Evolutionary conservation across 805 yeast genomes (phyloP), one percentile per base, ranked within the genome.

Genomic region (Suhomyces canberraensis): DNA sequence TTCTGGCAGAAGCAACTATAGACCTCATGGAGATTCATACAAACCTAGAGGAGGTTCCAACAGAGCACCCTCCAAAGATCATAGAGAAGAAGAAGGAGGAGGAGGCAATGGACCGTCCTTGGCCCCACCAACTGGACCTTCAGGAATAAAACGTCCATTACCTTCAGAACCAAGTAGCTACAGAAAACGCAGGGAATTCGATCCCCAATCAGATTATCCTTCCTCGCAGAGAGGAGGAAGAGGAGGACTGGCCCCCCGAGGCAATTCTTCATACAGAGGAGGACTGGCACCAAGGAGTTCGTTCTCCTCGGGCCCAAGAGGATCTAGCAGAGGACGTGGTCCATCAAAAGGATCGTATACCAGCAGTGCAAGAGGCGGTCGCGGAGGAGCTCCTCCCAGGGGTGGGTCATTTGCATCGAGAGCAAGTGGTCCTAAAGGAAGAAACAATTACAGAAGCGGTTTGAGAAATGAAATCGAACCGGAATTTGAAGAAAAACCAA

Each of bases 1-100:
- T 26, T 44, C 41, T 26, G 58, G 52, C 32, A 36, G 59, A 31
- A 60, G 54, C 39, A 51, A 46, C 25, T 57, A 55, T 37, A 40
- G 52, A 28, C 41, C 53, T 13, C 42, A 40, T 5, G 39, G 36
- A 9, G 44, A 44, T 17, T 20, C 40, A 2, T 40, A 37, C 30
- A 38, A 37, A 25, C 42, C 36, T 9, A 26, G 33, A 8, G 24
- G 26, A 8, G 16, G 31, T 16, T 9, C 32, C 26, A 18, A 9
- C 11, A 15, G 19, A 8, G 8, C 31, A 14, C 3, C 15, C 16
- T 14, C 16, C 15, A 8, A 16, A 6, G 32, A 22, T n/a, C 13
- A 22, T 8, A 20, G 19, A 15, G 22, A 16, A 3, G 24, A 15
- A 21, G 19, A 9, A n/a, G 29, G 42, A 11, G 34, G 28, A 11